A percentile compares a stretch with the other conserved stretches of the same genome.
Evolutionary conservation across 768 basidiomycete species (phyloP).

Genomic region (Termitomyces sp.): DNA sequence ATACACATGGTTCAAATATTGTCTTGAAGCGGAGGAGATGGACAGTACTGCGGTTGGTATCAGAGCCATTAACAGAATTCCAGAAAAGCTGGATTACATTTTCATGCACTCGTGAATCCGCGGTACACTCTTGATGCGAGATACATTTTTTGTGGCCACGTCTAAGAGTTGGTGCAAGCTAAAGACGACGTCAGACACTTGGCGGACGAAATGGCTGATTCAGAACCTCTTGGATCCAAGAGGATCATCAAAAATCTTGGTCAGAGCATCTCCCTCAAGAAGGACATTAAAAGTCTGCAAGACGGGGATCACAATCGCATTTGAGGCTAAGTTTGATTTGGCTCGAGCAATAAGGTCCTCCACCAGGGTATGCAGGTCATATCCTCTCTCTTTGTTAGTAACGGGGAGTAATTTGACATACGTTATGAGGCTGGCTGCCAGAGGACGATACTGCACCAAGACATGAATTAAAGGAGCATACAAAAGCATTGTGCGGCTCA

Average conservation of each 20-base stretch:
- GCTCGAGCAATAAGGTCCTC: slow-evolving; percentile 56
- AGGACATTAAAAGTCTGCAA: slow-evolving; percentile 73
- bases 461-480: slow-evolving; percentile 2
- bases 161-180: slow-evolving; percentile 55
- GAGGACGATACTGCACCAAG: slow-evolving; percentile 58
- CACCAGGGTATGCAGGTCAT: slow-evolving; percentile 49
- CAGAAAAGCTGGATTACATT: slow-evolving; percentile 44
- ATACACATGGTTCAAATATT: slow-evolving; percentile 40
- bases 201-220: background rate
- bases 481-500: slow-evolving; percentile 33
- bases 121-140: slow-evolving; percentile 76
- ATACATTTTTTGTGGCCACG: slow-evolving; percentile 58
- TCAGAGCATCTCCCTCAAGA: slow-evolving; percentile 63
- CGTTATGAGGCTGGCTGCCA: slow-evolving; percentile 53
- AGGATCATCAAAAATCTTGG: slow-evolving; percentile 39
- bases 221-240: slow-evolving; percentile 50
- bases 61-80: background rate
- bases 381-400: slow-evolving; percentile 25
- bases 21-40: slow-evolving; percentile 54
- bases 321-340: slow-evolving; percentile 51
- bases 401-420: slow-evolving; percentile 56
- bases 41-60: slow-evolving; percentile 45
- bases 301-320: slow-evolving; percentile 77
- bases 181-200: slow-evolving; percentile 5
- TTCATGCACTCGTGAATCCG: slow-evolving; percentile 81